Evolutionary conservation across 2,329 filamentous ascomycete species (phyloP).

Genomic region (Cytospora mali): DNA sequence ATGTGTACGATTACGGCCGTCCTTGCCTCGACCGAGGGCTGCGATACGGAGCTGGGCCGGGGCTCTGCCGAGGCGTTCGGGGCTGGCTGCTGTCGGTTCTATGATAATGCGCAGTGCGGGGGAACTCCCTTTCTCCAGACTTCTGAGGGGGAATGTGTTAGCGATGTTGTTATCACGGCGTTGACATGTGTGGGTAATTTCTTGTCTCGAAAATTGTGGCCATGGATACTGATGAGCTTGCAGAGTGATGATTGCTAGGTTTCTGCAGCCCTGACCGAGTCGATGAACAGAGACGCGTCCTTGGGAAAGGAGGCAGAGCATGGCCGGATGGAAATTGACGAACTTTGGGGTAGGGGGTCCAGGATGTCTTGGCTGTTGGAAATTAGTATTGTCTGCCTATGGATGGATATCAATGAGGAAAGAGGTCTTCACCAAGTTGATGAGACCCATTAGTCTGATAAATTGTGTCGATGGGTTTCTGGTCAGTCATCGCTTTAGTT

Average conservation of each 20-base stretch:
- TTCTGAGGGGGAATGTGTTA: neutral
- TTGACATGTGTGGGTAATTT: neutral
- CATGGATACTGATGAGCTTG: neutral
- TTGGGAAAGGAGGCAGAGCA: no score
- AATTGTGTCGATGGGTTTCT: no score
- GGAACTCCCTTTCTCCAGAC: neutral
- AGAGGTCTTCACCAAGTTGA: no score
- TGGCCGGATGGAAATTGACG: no score
- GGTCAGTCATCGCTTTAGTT: no score
- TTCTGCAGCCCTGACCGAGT: neutral
- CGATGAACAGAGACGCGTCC: no score
- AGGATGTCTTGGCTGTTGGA: no score
- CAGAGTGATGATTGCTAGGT: neutral
- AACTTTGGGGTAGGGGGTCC: no score
- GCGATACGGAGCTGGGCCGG: neutral
- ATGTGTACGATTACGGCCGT: neutral
- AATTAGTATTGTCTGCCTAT: no score
- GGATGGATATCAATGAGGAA: no score
- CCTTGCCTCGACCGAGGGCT: neutral
- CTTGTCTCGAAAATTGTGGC: neutral
- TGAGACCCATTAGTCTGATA: no score
- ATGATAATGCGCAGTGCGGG: neutral
- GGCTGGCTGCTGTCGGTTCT: neutral
- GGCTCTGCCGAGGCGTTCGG: neutral
- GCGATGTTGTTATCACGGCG: neutral